These are phyloP conservation scores for Beauveria rudraprayagi DNA, from an alignment of 2,329 filamentous ascomycete genomes.

Conservation along the genomic window DNA sequence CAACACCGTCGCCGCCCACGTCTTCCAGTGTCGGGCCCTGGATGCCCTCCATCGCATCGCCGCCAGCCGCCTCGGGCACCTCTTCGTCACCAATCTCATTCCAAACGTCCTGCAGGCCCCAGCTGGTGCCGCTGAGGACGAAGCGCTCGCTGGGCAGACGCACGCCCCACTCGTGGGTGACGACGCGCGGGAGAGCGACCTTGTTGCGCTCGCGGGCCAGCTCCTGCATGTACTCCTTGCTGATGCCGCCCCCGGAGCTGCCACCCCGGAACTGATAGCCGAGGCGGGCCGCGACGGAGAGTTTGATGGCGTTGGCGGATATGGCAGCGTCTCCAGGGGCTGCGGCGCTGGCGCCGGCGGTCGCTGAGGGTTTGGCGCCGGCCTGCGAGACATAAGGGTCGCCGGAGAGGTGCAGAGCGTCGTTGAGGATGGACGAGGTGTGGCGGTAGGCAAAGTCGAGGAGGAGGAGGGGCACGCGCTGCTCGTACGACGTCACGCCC, in stretches of 20 bases:
- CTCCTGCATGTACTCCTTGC: constrained; percentile 70
- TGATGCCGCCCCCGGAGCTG: constrained; percentile 44
- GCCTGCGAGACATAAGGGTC: constrained; percentile 59
- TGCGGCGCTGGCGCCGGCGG: constrained; percentile 39
- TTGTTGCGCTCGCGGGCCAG: constrained; percentile 65
- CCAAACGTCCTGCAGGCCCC: constrained; percentile 56
- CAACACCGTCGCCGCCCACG: constrained; percentile 38
- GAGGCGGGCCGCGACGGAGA: constrained; percentile 63
- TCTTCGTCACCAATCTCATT: constrained; percentile 38
- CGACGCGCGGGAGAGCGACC: constrained; percentile 54
- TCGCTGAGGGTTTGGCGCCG: constrained; percentile 41
- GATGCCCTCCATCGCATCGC: constrained; percentile 43
- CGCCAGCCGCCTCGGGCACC: constrained; percentile 27
- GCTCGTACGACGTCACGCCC: constrained; percentile 71
- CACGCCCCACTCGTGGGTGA: constrained; percentile 59
- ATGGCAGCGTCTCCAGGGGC: constrained; percentile 49
- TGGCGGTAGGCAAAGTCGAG: constrained; percentile 84
- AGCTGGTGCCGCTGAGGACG: constrained; percentile 56
- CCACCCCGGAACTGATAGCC: constrained; percentile 60
- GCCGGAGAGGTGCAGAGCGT: constrained; percentile 59
- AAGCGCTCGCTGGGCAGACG: constrained; percentile 60
- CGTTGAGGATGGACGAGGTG: constrained; percentile 61
- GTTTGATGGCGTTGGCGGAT: constrained; percentile 57
- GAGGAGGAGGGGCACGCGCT: constrained; percentile 72
- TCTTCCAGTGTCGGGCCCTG: constrained; percentile 34